Conservation (phyloP, 169 alveolate species). For the Eimeria acervulina region DNA sequence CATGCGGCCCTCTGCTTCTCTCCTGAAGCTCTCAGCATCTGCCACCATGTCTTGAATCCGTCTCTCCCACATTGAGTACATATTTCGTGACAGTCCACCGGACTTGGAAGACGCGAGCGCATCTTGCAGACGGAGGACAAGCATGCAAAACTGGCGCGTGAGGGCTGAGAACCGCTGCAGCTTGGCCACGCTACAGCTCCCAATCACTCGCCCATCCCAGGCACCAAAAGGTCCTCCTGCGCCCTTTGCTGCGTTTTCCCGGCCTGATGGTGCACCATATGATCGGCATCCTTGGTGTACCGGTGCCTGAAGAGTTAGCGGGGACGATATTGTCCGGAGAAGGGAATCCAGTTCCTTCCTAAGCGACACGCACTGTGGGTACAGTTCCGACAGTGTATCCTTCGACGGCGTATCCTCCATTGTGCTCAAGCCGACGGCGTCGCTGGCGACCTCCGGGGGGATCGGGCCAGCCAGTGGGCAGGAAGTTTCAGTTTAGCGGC, state of each 20-base stretch:
- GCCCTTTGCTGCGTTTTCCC: not conserved
- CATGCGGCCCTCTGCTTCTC: slow-evolving; percentile 79
- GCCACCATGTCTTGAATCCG: slow-evolving; percentile 64
- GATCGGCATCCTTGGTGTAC: not conserved
- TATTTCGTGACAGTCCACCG: not conserved
- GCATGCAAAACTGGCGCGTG: slow-evolving; percentile 75
- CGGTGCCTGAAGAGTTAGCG: not conserved
- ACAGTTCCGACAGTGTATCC: slow-evolving; percentile 30
- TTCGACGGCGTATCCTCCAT: slow-evolving; percentile 29
- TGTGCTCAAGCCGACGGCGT: not conserved
- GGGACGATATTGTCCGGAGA: slow-evolving; percentile 27
- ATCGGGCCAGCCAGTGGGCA: not conserved
- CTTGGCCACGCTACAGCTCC: slow-evolving; percentile 42
- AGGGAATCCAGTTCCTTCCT: slow-evolving; percentile 71
- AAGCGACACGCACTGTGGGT: slow-evolving; percentile 66
- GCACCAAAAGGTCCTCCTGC: not conserved
- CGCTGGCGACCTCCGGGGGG: not conserved
- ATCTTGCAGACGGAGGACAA: slow-evolving; percentile 57
- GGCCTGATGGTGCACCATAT: not conserved
- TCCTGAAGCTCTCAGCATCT: slow-evolving; percentile 76
- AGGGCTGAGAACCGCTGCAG: slow-evolving; percentile 77
- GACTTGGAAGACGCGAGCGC: slow-evolving; percentile 55
- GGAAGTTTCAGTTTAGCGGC: not conserved
- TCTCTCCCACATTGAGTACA: slow-evolving; percentile 63
- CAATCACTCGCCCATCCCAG: slow-evolving; percentile 10